phyloP scores from a whole-genome alignment of 371 early-diverging fungal species.

The Apophysomyces trapeziformis region DNA sequence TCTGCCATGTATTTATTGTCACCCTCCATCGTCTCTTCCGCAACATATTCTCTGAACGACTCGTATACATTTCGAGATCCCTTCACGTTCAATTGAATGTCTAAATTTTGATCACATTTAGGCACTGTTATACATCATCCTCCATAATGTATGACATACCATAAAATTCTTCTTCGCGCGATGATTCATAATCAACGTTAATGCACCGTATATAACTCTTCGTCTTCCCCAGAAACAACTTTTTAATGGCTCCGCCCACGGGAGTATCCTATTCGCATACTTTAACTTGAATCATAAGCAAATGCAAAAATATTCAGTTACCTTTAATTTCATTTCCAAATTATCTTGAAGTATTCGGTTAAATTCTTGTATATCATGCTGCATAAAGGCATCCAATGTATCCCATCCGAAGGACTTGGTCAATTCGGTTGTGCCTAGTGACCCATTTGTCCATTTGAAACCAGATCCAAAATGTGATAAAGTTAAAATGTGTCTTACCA shows the following conservation, averaged over 20 bases:
- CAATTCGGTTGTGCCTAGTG: constrained; percentile 95
- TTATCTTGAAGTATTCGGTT: constrained; percentile 93
- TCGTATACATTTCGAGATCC: constrained; percentile 82
- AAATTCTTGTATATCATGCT: constrained; percentile 97
- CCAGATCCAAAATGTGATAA: no score
- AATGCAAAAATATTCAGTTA: not conserved
- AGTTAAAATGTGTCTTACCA: constrained; percentile 29
- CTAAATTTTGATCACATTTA: constrained; percentile 31
- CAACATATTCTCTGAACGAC: constrained; percentile 87
- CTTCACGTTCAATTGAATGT: constrained; percentile 94
- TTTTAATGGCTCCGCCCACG: constrained; percentile 85
- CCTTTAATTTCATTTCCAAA: constrained; percentile 85
- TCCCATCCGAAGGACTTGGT: constrained; percentile 97
- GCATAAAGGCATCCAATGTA: constrained; percentile 88
- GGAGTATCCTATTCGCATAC: constrained; percentile 64
- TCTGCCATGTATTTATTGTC: constrained; percentile 98
- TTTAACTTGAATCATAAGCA: not conserved
- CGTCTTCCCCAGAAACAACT: constrained; percentile 91
- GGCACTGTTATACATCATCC: not conserved
- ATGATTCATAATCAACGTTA: constrained; percentile 89
- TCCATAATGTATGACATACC: constrained; percentile 12
- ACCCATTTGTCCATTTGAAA: constrained; percentile 80
- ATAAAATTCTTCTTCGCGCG: constrained; percentile 69
- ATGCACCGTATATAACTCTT: constrained; percentile 92
- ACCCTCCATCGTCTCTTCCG: constrained; percentile 90